A percentile compares a stretch with the other conserved stretches of the same genome.
Conservation (phyloP, 768 basidiomycete species). For the Leccinum aurantiacum region DNA sequence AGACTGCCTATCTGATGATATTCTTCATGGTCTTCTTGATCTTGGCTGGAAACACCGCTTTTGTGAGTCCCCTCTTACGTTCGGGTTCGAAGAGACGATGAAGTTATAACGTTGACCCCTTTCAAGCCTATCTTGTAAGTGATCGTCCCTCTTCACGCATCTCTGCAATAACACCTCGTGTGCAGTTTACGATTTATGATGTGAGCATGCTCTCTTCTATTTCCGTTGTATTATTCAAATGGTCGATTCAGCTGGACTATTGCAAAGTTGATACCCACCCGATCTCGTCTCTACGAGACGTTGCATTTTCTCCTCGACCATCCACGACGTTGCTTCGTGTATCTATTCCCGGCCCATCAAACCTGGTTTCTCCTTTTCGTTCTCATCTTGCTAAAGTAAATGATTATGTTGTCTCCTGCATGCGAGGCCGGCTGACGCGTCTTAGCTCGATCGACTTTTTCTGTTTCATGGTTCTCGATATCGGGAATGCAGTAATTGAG, state of each 20-base stretch:
- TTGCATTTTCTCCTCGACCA: constrained; percentile 92
- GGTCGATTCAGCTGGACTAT: constrained; percentile 62
- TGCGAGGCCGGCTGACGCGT: background rate
- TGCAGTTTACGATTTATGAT: constrained; percentile 77
- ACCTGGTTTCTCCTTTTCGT: constrained; percentile 86
- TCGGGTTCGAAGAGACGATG: background rate
- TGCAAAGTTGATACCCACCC: constrained; percentile 55
- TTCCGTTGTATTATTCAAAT: constrained; percentile 3
- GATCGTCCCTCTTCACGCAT: background rate
- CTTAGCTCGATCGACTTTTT: constrained; percentile 81
- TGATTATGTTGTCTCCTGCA: background rate
- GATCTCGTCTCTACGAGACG: constrained; percentile 71
- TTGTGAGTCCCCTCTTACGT: constrained; percentile 57
- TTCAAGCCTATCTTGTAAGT: constrained; percentile 83
- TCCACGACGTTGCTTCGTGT: constrained; percentile 88
- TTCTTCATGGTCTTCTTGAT: constrained; percentile 70
- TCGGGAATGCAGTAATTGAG: constrained; percentile 70
- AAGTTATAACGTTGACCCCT: background rate
- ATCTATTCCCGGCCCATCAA: constrained; percentile 90
- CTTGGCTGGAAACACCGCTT: constrained; percentile 90
- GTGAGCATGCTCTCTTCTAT: constrained; percentile 43
- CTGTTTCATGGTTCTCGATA: constrained; percentile 85
- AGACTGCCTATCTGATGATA: constrained; percentile 80
- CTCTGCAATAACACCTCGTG: background rate
- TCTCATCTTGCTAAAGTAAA: constrained; percentile 66